A percentile compares a stretch with the other conserved stretches of the same genome.
Evolutionary conservation across 441 rosid genomes (phyloP).

Genomic region (Manihot esculenta): DNA sequence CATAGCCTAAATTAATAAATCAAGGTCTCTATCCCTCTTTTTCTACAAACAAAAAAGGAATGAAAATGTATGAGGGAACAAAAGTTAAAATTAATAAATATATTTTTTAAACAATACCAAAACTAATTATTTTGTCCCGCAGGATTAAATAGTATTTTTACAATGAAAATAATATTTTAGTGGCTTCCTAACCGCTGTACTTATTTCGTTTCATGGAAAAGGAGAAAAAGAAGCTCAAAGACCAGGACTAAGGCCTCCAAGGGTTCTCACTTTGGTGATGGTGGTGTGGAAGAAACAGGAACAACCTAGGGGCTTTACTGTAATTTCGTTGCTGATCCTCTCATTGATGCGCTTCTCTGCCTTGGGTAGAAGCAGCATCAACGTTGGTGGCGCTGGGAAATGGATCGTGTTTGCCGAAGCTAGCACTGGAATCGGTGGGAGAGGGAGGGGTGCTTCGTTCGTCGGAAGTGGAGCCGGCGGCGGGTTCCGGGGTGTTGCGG

Average conservation of each 20-base stretch:
- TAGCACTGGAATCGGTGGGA: conserved; percentile 38
- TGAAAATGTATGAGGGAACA: no score
- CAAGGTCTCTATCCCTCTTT: no score
- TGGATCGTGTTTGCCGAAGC: conserved; percentile 51
- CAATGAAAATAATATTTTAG: background rate
- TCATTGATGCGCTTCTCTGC: conserved; percentile 34
- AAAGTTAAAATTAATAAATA: no score
- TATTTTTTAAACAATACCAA: no score
- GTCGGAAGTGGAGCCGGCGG: conserved; percentile 35
- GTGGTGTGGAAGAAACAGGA: conserved; percentile 27
- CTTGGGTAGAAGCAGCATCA: conserved; percentile 20
- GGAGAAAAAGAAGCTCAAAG: background rate
- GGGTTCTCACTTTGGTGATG: conserved; percentile 44
- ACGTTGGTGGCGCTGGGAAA: conserved; percentile 24
- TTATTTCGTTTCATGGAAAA: no score
- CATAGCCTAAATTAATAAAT: no score
- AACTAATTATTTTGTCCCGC: no score
- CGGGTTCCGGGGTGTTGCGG: conserved; percentile 37
- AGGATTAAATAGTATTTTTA: no score
- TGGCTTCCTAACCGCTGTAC: conserved; percentile 2
- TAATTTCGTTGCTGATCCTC: conserved; percentile 25
- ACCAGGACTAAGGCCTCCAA: no score
- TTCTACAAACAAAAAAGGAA: no score
- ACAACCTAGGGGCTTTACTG: conserved; percentile 18
- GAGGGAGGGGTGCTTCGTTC: conserved; percentile 10